Evolutionary conservation across 352 stramenopile genomes (phyloP).

Genomic region (Phytophthora ohioensis): DNA sequence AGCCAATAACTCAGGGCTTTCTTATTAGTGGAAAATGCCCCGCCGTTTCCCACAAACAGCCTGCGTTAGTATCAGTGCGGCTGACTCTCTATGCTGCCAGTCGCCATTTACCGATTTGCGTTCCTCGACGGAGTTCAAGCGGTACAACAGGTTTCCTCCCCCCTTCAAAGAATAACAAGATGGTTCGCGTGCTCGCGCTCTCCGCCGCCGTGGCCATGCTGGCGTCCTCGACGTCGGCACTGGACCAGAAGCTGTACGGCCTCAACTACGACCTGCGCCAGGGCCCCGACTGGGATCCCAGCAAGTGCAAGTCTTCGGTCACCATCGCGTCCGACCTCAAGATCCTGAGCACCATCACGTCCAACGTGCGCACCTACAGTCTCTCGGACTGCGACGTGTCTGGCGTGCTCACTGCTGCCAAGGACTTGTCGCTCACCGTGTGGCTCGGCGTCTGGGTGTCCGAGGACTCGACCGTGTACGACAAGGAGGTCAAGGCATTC

Average conservation of each 20-base stretch:
- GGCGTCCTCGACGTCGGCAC: slow-evolving; percentile 44
- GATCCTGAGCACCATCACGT: slow-evolving; percentile 67
- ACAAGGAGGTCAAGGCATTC: slow-evolving; percentile 70
- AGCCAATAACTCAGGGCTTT: not conserved
- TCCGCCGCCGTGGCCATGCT: slow-evolving; percentile 45
- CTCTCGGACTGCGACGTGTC: slow-evolving; percentile 81
- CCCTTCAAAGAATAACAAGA: slow-evolving; percentile 1
- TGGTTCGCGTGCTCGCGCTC: slow-evolving; percentile 42
- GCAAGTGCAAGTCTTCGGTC: slow-evolving; percentile 75
- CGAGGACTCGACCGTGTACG: slow-evolving; percentile 65
- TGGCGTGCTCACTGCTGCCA: slow-evolving; percentile 73
- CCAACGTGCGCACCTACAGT: slow-evolving; percentile 85
- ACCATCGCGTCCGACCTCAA: slow-evolving; percentile 81
- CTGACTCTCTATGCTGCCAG: slow-evolving; percentile 21
- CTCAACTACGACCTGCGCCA: slow-evolving; percentile 89
- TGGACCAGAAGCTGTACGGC: slow-evolving; percentile 81
- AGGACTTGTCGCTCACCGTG: slow-evolving; percentile 73
- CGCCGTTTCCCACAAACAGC: slow-evolving; percentile 23
- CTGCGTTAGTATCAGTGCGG: slow-evolving; percentile 4
- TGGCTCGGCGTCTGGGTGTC: slow-evolving; percentile 89
- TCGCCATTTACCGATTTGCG: slow-evolving; percentile 39
- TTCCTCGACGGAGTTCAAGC: slow-evolving; percentile 4
- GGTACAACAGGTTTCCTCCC: slow-evolving; percentile 20
- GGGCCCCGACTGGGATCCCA: slow-evolving; percentile 78
- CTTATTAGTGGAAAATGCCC: slow-evolving; percentile 24